These are phyloP conservation scores for Casuarina cunninghamiana DNA, from an alignment of 306 rosid species.

Conservation along the genomic window DNA sequence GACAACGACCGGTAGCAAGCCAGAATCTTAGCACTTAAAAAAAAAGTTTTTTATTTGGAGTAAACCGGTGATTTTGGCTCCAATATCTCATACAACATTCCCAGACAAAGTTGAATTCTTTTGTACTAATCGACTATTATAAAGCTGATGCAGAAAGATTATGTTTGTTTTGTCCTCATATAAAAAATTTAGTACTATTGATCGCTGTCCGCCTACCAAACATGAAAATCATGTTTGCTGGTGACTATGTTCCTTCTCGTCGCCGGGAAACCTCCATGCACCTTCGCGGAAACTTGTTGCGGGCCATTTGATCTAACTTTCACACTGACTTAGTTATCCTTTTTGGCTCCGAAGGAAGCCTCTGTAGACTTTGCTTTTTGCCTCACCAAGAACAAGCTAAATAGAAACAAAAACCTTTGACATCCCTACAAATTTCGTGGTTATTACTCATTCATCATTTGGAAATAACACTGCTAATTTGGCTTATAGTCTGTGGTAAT, in stretches of 20 bases:
- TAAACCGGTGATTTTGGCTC: not conserved
- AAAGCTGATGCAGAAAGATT: conserved; percentile 13
- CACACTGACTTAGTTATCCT: not conserved
- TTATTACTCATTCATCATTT: not conserved
- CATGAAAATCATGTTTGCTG: not conserved
- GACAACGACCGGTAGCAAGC: not conserved
- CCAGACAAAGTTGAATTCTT: not conserved
- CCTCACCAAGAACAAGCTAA: not conserved
- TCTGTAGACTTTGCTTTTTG: not conserved
- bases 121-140: conserved; percentile 27
- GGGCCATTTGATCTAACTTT: conserved; percentile 30
- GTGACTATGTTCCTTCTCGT: not conserved
- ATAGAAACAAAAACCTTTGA: not conserved
- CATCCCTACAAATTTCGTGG: not conserved
- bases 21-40: too few species aligned
- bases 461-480: not conserved
- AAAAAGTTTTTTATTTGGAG: not conserved
- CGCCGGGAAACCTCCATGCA: conserved; percentile 42
- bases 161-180: not conserved
- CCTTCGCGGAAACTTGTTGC: conserved; percentile 46
- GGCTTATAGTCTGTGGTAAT: too few species aligned
- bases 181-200: not conserved
- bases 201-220: conserved; percentile 2
- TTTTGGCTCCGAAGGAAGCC: conserved; percentile 4
- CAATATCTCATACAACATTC: not conserved